Base-by-base conservation (phyloP, 306 rosid genomes). In the Hippophae gyantsensis region DNA sequence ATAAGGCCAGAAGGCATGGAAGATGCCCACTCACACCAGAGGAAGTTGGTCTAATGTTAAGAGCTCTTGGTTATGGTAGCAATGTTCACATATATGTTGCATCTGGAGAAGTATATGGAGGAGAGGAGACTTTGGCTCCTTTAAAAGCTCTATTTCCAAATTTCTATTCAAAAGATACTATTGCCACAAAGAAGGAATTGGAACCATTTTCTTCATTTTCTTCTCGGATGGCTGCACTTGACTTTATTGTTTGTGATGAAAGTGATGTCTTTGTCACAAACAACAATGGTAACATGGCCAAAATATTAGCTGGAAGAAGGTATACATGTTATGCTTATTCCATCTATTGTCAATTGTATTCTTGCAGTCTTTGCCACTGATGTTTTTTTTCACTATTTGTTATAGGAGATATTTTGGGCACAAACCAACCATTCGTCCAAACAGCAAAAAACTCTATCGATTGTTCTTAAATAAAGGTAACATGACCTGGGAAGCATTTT, bases 191-290 rank as follows among this genome's bases (percentile, higher is more conserved):
- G 74, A 86, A 84, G 63, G 97, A 88, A 68, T 56, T 93, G 75
- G 84, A 80, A 53, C 79, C 88, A 63, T 93, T 86, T 81, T 73
- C 89, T 80, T 67, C 90, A 23, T 93, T 80, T 84, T 93, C 99
- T 73, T 86, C 99, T 80, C 99, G 99, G 63, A 88, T 93, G 99
- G 99, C 99, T 74, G 99, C 99, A 10, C 94, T 93, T 43, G 99
- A 93, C 70, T 93, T 88, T 71, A 74, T 84, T 56, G 99, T 84
- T 51, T 93, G 99, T 43, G 99, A 88, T 69, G 95, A 82, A 79
- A 88, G 99, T 42, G 97, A 93, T 68, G 95, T 93, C 50, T 93
- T 93, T 82, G 99, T 88, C 57, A 93, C 99, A 59, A 93, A 93
- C 78, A 93, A 93, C 78, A 93, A 93, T 64, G 99, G 99, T 32